Percentiles rank a stretch among this genome's conserved stretches.
phyloP scores from a whole-genome alignment of 306 rosid genomes.

The Quillaja saponaria region DNA sequence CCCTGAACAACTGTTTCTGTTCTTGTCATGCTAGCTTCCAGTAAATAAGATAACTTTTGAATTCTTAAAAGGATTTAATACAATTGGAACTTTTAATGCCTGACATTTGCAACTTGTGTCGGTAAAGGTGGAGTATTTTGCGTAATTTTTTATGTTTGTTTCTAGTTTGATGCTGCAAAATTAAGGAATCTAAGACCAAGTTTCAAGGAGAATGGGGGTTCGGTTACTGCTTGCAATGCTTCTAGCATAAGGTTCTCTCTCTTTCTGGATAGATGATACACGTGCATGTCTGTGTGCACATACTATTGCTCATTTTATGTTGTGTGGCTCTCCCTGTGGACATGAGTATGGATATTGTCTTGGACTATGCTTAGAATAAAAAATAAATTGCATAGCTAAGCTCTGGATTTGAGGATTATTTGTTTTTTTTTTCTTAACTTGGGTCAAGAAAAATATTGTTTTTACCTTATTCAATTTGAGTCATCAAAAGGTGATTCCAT shows the following conservation, averaged over 20 bases:
- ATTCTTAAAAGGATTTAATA: slow-evolving; percentile 13
- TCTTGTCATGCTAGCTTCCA: slow-evolving; percentile 19
- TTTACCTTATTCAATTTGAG: too few relatives aligned
- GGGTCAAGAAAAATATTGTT: too few relatives aligned
- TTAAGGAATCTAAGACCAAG: slow-evolving; percentile 77
- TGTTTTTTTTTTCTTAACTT: too few relatives aligned
- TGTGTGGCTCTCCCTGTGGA: too few relatives aligned
- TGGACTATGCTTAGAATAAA: too few relatives aligned
- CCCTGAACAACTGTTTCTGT: slow-evolving; percentile 6
- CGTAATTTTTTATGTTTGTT: neutral
- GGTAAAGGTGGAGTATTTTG: neutral
- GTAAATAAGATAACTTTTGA: slow-evolving; percentile 15
- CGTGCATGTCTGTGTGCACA: neutral
- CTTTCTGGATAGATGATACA: slow-evolving; percentile 2
- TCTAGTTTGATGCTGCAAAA: slow-evolving; percentile 85
- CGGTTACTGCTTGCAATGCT: slow-evolving; percentile 96
- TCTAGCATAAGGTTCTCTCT: slow-evolving; percentile 66
- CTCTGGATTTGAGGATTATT: too few relatives aligned
- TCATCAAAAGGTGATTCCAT: neutral
- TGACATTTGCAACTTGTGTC: slow-evolving; percentile 6
- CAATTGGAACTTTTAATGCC: slow-evolving; percentile 1
- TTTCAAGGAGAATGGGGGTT: slow-evolving; percentile 75
- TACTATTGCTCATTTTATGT: neutral
- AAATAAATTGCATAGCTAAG: too few relatives aligned
- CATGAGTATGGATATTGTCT: too few relatives aligned